Percentiles rank a stretch among this genome's conserved stretches.
These are phyloP conservation scores for Tolypocladium capitatum DNA, from an alignment of 2,329 filamentous ascomycete species.

Conservation along the genomic window DNA sequence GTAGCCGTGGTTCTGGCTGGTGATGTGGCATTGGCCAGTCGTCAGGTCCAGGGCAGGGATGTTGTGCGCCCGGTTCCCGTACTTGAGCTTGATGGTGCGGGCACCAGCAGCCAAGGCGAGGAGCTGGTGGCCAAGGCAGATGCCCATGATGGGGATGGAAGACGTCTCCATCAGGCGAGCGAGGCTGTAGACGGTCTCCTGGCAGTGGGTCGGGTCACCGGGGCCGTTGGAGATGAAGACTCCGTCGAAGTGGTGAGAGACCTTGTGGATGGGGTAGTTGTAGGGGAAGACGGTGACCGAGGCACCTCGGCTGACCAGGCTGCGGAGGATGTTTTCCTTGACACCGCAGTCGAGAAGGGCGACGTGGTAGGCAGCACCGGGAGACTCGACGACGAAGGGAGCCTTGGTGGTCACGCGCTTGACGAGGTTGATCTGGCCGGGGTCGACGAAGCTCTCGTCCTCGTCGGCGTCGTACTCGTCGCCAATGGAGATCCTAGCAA, in stretches of 20 bases:
- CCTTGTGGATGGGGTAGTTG: slow-evolving; percentile 96
- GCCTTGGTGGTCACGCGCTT: slow-evolving; percentile 95
- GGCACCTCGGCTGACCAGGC: slow-evolving; percentile 79
- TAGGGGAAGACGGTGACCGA: slow-evolving; percentile 92
- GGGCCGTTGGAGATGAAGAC: slow-evolving; percentile 99
- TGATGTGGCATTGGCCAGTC: slow-evolving; percentile 96
- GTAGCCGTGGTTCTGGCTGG: slow-evolving; percentile 96
- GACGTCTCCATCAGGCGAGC: slow-evolving; percentile 82
- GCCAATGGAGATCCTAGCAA: slow-evolving; percentile 86
- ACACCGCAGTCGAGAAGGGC: slow-evolving; percentile 96
- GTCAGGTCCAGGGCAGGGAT: slow-evolving; percentile 90
- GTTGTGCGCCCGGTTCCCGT: slow-evolving; percentile 97
- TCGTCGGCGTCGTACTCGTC: slow-evolving; percentile 98
- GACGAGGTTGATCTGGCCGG: slow-evolving; percentile 91
- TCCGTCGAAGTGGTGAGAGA: slow-evolving; percentile 93
- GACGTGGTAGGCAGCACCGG: slow-evolving; percentile 73
- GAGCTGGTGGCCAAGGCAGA: slow-evolving; percentile 94
- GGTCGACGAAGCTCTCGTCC: slow-evolving; percentile 91
- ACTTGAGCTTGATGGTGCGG: slow-evolving; percentile 93
- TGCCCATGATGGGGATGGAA: slow-evolving; percentile 88
- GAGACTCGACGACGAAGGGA: slow-evolving; percentile 85
- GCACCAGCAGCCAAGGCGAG: slow-evolving; percentile 81
- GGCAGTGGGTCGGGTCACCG: slow-evolving; percentile 94
- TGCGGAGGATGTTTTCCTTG: slow-evolving; percentile 98
- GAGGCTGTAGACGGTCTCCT: slow-evolving; percentile 86